Percentiles rank a stretch among this genome's conserved stretches.
phyloP scores from a whole-genome alignment of 2,329 filamentous ascomycete species.

The Colletotrichum scovillei region DNA sequence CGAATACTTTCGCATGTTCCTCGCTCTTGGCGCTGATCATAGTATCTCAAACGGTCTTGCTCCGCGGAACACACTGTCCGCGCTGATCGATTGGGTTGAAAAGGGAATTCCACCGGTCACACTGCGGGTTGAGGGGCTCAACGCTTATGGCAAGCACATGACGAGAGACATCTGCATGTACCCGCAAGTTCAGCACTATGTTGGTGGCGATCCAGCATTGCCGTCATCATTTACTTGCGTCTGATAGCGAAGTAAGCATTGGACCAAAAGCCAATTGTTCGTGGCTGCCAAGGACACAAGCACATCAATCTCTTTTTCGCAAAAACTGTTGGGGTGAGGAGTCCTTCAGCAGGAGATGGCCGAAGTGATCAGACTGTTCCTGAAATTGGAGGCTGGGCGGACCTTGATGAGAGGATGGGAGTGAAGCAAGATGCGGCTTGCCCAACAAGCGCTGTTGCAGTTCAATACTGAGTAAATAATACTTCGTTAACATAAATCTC shows the following conservation, averaged over 20 bases:
- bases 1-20: constrained; percentile 62
- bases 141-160: not conserved
- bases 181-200: constrained; percentile 5
- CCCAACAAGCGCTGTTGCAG: too few species aligned
- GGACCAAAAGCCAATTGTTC: too few species aligned
- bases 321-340: too few species aligned
- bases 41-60: constrained; percentile 47
- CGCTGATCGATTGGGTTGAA: constrained; percentile 52
- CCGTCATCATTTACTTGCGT: not conserved
- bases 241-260: not conserved
- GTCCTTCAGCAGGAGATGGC: too few species aligned
- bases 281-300: not conserved
- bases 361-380: too few species aligned
- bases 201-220: not conserved
- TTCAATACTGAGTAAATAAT: too few species aligned
- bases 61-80: constrained; percentile 40
- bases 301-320: not conserved
- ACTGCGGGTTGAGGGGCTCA: not conserved
- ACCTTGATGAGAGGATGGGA: too few species aligned
- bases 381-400: too few species aligned
- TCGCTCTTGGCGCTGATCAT: constrained; percentile 62
- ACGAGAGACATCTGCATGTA: constrained; percentile 8
- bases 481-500: too few species aligned
- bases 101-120: constrained; percentile 34
- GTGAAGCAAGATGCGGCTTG: too few species aligned